Base-by-base conservation (phyloP, 192 early-diverging fungal species). In the Umbelopsis isabellina region DNA sequence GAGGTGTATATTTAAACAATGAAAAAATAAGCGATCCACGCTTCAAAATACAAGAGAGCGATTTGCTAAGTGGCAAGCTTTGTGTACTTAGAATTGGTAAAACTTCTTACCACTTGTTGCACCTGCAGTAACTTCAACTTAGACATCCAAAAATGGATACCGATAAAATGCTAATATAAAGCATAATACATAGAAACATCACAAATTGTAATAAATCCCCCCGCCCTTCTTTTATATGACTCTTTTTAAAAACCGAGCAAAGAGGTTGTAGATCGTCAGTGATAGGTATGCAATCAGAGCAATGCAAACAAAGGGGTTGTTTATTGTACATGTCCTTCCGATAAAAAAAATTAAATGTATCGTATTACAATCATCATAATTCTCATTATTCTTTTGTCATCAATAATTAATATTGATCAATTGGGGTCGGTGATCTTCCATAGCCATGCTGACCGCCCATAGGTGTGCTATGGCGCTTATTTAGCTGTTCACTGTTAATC, bases 1-100 rank as follows among this genome's bases (percentile, higher is more conserved):
- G 95, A 20, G 96, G 96, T 0, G 74, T 98, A 27, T 98, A 98
- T 70, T 68, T 93, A 21, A 90, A 90, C 83, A 89, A 91, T 66
- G 46, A 68, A 27, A 80, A 89, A 47, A 75, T 90, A 2, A 77
- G 68, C 1, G 81, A 86, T 58, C 69, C 82, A 21, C 30, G 75
- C 11, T 71, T 78, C 35, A 71, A 68, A 33, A 65, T 91, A 7
- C 16, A 33, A 4, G 76, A 82, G 4, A 72, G 65, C 27, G 87
- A 91, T 70, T 83, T 92, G 75, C 76, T 94, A 18, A 90, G 91
- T 68, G 86, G 82, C 18, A 69, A 79, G 1, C 83, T 94, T 16
- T 91, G 88, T 37, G 75, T 93, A 9, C 51, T 97, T 3, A 74
- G 94, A 44, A 86, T 85, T 9, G 95, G 95, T 46, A 97, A 95